A percentile compares a stretch with the other conserved stretches of the same genome.
phyloP scores from a whole-genome alignment of 768 basidiomycete genomes.

The Tylopilus plumbeoviolaceoides region DNA sequence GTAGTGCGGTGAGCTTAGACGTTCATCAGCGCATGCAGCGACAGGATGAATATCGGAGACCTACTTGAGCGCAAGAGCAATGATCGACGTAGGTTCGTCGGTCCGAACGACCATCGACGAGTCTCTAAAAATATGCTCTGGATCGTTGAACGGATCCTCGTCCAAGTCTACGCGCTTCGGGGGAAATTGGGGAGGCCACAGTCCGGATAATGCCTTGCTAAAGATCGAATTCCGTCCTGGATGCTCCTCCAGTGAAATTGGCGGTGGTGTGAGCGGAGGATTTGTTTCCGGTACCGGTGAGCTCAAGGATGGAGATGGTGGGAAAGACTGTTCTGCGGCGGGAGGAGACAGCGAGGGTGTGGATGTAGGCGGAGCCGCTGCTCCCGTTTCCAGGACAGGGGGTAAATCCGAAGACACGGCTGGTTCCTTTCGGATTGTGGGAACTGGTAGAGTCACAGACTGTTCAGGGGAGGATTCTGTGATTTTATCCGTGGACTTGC shows the following conservation, averaged over 20 bases:
- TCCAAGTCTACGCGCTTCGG: slow-evolving; percentile 54
- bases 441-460: slow-evolving; percentile 26
- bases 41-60: slow-evolving; percentile 21
- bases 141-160: slow-evolving; percentile 70
- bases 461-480: slow-evolving; percentile 32
- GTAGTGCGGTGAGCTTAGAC: slow-evolving; percentile 69
- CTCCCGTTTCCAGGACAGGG: slow-evolving; percentile 29
- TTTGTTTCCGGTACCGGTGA: slow-evolving; percentile 36
- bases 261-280: slow-evolving; percentile 42
- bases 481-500: slow-evolving; percentile 26
- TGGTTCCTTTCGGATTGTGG: slow-evolving; percentile 9
- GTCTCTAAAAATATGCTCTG: slow-evolving; percentile 92
- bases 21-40: slow-evolving; percentile 4
- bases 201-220: slow-evolving; percentile 56
- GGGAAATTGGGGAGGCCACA: slow-evolving; percentile 66
- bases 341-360: slow-evolving; percentile 29
- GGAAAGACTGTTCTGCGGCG: slow-evolving; percentile 28
- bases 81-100: slow-evolving; percentile 97
- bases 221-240: slow-evolving; percentile 64
- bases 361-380: slow-evolving; percentile 11
- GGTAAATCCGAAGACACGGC: background rate
- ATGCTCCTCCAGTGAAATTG: slow-evolving; percentile 50
- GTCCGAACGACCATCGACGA: slow-evolving; percentile 93
- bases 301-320: slow-evolving; percentile 54
- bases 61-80: slow-evolving; percentile 89